Percentiles rank a stretch among this genome's conserved stretches.
Evolutionary conservation across 176 grass and related monocot genomes (phyloP).

Genomic region (Hordeum vulgare): DNA sequence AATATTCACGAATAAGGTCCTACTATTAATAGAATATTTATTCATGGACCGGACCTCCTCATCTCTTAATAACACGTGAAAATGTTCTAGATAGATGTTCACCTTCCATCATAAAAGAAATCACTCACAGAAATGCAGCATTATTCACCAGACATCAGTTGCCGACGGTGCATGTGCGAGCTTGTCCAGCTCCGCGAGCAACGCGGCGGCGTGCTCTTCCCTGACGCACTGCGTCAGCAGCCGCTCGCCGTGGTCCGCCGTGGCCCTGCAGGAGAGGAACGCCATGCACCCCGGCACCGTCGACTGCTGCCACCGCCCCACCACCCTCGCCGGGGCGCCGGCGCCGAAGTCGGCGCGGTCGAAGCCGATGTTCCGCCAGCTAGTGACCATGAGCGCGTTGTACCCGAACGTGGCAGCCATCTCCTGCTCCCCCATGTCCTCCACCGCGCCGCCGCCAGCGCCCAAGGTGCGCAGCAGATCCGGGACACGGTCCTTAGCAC

Average conservation of each 20-base stretch:
- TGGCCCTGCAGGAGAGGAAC: not conserved
- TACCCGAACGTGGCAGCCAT: not conserved
- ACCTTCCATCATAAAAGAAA: no score
- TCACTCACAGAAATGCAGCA: no score
- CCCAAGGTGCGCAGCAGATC: not conserved
- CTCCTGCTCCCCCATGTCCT: not conserved
- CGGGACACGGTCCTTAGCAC: not conserved
- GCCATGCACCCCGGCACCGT: not conserved
- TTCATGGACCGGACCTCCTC: no score
- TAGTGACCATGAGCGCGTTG: not conserved
- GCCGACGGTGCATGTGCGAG: not conserved
- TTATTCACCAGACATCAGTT: not conserved
- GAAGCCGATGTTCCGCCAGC: conserved; percentile 3
- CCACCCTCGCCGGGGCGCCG: not conserved
- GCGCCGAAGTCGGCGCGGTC: not conserved
- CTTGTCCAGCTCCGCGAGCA: not conserved
- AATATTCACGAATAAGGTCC: no score
- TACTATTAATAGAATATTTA: no score
- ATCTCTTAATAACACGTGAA: no score
- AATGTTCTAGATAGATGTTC: no score
- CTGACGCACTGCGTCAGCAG: not conserved
- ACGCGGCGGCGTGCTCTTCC: conserved; percentile 7
- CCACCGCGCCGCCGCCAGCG: not conserved
- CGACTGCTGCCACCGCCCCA: not conserved
- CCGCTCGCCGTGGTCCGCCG: not conserved